Conservation (phyloP, 2,329 filamentous ascomycete species). For the Rutstroemia sp. region DNA sequence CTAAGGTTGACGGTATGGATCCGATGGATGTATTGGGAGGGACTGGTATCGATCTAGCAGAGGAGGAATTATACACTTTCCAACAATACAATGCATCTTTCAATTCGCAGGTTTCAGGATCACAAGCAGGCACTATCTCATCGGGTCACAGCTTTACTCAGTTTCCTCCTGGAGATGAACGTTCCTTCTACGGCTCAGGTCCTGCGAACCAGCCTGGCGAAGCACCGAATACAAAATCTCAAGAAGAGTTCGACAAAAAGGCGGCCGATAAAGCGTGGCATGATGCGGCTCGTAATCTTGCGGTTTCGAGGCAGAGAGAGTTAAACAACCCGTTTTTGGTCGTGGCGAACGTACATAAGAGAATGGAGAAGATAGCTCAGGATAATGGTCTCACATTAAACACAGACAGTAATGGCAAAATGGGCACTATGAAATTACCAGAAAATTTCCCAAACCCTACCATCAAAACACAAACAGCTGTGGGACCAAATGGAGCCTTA, state of each 20-base stretch:
- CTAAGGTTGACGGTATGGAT: constrained; percentile 58
- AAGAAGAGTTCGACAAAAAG: constrained; percentile 60
- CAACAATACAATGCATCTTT: constrained; percentile 52
- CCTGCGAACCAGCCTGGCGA: constrained; percentile 54
- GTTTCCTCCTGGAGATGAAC: constrained; percentile 47
- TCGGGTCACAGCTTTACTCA: constrained; percentile 42
- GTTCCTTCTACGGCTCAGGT: constrained; percentile 57
- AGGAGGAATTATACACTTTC: constrained; percentile 77
- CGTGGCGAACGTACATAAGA: constrained; percentile 28
- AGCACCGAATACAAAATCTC: constrained; percentile 38
- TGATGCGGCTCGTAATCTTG: constrained; percentile 47
- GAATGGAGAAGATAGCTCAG: constrained; percentile 48
- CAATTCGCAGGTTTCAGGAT: constrained; percentile 35
- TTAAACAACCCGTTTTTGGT: constrained; percentile 46
- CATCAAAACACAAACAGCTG: constrained; percentile 46
- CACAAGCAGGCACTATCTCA: constrained; percentile 35
- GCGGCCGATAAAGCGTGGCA: constrained; percentile 59
- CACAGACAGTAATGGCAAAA: constrained; percentile 46
- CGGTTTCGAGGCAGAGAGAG: constrained; percentile 51
- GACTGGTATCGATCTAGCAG: constrained; percentile 79
- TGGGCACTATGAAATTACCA: constrained; percentile 32
- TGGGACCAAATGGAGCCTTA: constrained; percentile 56
- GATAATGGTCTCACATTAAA: constrained; percentile 52
- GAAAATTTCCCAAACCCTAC: constrained; percentile 20
- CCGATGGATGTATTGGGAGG: constrained; percentile 77